phyloP scores from a whole-genome alignment of 768 basidiomycete genomes.

The Pisolithus microcarpus region DNA sequence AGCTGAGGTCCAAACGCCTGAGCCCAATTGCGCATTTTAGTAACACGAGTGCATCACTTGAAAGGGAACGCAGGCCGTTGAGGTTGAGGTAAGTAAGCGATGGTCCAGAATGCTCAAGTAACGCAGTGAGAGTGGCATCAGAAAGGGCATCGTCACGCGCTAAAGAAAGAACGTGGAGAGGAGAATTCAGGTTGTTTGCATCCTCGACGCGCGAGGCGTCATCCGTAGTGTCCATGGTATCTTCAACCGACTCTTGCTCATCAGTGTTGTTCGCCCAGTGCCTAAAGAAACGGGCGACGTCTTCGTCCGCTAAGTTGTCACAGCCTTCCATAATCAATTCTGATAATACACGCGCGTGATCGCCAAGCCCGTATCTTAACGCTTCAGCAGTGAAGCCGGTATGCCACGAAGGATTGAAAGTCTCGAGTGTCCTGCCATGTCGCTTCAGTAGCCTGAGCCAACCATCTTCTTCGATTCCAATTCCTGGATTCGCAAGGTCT shows the following conservation, averaged over 20 bases:
- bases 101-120: slow-evolving; percentile 63
- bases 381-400: slow-evolving; percentile 51
- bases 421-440: slow-evolving; percentile 49
- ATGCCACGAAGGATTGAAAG: slow-evolving; percentile 71
- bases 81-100: slow-evolving; percentile 57
- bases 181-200: slow-evolving; percentile 30
- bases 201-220: neutral
- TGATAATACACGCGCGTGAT: slow-evolving; percentile 40
- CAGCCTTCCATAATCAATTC: slow-evolving; percentile 51
- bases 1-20: slow-evolving; percentile 69
- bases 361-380: slow-evolving; percentile 52
- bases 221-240: slow-evolving; percentile 17
- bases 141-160: slow-evolving; percentile 55
- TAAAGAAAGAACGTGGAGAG: slow-evolving; percentile 49
- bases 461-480: slow-evolving; percentile 49
- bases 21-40: slow-evolving; percentile 36
- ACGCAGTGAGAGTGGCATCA: slow-evolving; percentile 46
- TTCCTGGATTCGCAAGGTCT: slow-evolving; percentile 60
- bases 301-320: slow-evolving; percentile 60
- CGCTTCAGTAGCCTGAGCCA: slow-evolving; percentile 47
- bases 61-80: slow-evolving; percentile 68
- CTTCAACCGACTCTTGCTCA: slow-evolving; percentile 9
- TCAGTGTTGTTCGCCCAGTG: slow-evolving; percentile 33
- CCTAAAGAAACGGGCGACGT: slow-evolving; percentile 62
- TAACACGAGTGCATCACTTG: slow-evolving; percentile 39